Evolutionary conservation across 306 rosid species (phyloP).

Genomic region (Dicorynia guianensis): DNA sequence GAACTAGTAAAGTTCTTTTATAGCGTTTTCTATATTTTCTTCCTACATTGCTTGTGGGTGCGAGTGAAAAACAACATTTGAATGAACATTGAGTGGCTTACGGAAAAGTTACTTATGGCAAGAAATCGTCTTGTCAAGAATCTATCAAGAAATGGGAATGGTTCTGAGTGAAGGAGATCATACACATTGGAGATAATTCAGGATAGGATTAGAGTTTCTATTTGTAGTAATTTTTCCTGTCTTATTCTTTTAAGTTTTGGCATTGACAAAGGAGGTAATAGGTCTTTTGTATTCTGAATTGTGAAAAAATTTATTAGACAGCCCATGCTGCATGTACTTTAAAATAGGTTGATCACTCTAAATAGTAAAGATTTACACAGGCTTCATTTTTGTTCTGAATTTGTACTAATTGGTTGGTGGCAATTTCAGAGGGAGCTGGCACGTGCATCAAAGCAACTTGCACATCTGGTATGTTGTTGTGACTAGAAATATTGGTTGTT

Average conservation of each 20-base stretch:
- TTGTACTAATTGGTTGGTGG: conserved; percentile 43
- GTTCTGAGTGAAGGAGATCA: neutral
- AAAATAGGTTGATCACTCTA: conserved; percentile 21
- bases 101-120: too few species aligned
- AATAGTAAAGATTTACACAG: conserved; percentile 4
- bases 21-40: neutral
- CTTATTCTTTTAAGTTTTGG: conserved; percentile 25
- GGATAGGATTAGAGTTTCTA: neutral
- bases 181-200: neutral
- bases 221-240: conserved; percentile 13
- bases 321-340: neutral
- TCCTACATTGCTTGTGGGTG: neutral
- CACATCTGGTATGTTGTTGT: conserved; percentile 59
- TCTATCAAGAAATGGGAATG: neutral
- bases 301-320: conserved; percentile 5
- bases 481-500: conserved; percentile 2
- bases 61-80: neutral
- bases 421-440: conserved; percentile 79
- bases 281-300: conserved; percentile 1
- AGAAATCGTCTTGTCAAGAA: neutral
- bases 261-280: conserved; percentile 20
- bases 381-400: conserved; percentile 29
- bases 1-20: neutral
- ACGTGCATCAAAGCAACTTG: conserved; percentile 59
- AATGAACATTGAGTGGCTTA: conserved; percentile 10